Evolutionary conservation across 768 basidiomycete genomes (phyloP).

Genomic region (Grammothele lineata): DNA sequence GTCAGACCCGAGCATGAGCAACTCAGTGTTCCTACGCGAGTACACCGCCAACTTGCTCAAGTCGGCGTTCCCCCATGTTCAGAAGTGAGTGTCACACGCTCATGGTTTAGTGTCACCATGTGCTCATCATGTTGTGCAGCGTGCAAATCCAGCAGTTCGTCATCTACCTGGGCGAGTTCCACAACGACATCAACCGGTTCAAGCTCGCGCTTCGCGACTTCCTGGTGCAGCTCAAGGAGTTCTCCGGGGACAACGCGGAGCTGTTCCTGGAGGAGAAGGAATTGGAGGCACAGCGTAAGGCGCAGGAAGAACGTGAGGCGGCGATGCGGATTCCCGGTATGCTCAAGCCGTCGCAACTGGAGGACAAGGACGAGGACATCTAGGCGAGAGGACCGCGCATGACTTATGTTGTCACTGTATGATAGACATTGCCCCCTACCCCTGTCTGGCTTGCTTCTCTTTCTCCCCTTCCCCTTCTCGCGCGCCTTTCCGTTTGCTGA

Average conservation of each 20-base stretch:
- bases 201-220: constrained; percentile 94
- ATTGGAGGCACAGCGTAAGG: constrained; percentile 71
- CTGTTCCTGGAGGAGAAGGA: constrained; percentile 95
- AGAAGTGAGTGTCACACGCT: constrained; percentile 49
- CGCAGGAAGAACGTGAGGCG: constrained; percentile 78
- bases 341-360: constrained; percentile 92
- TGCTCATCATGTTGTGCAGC: constrained; percentile 32
- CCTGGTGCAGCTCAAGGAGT: constrained; percentile 96
- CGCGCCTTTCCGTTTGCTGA: constrained; percentile 8
- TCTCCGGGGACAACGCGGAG: constrained; percentile 91
- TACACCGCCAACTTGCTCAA: constrained; percentile 85
- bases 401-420: constrained; percentile 22
- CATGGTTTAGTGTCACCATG: neutral
- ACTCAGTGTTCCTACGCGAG: constrained; percentile 75
- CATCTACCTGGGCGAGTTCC: constrained; percentile 60
- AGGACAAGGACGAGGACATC: constrained; percentile 90
- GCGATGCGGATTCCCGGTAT: constrained; percentile 97
- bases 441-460: neutral
- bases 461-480: constrained; percentile 1
- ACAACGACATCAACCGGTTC: constrained; percentile 84
- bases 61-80: constrained; percentile 89
- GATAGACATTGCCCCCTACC: constrained; percentile 14
- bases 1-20: constrained; percentile 67
- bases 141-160: constrained; percentile 72
- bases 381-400: constrained; percentile 29